Percentiles rank a stretch among this genome's conserved stretches.
Evolutionary conservation across 2,329 filamentous ascomycete genomes (phyloP).

Genomic region (Monilinia fructicola): DNA sequence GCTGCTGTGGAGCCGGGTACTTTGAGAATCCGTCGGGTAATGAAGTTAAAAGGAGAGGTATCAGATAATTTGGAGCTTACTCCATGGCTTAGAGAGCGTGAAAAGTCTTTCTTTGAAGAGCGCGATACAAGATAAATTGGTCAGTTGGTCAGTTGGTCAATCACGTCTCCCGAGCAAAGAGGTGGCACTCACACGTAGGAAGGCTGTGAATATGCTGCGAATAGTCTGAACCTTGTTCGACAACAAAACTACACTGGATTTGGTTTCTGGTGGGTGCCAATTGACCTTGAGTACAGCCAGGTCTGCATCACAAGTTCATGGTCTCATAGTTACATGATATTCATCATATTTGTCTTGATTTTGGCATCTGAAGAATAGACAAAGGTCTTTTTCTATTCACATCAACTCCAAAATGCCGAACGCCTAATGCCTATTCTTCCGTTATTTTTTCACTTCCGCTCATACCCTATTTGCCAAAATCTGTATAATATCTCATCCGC

Average conservation of each 20-base stretch:
- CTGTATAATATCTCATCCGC: neutral
- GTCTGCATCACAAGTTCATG: neutral
- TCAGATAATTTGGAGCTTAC: neutral
- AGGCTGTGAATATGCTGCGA: neutral
- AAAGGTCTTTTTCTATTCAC: neutral
- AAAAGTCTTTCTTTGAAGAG: neutral
- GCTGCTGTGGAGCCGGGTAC: neutral
- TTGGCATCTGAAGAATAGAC: neutral
- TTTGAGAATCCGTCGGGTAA: neutral
- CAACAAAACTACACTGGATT: neutral
- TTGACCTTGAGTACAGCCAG: neutral
- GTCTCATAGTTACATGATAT: neutral
- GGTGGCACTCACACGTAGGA: neutral
- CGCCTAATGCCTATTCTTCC: neutral
- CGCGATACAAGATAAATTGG: neutral
- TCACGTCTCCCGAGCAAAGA: too few species aligned
- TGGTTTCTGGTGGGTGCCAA: neutral
- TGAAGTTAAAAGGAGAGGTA: constrained; percentile 9
- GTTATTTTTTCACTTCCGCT: neutral
- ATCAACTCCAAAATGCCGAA: neutral
- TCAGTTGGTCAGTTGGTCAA: too few species aligned
- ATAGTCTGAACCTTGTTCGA: neutral
- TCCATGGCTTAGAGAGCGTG: constrained; percentile 1
- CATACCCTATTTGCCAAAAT: neutral
- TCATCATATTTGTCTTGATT: neutral